Conservation (phyloP, 108 stramenopile genomes). For the Fragilariopsis cylindrus region DNA sequence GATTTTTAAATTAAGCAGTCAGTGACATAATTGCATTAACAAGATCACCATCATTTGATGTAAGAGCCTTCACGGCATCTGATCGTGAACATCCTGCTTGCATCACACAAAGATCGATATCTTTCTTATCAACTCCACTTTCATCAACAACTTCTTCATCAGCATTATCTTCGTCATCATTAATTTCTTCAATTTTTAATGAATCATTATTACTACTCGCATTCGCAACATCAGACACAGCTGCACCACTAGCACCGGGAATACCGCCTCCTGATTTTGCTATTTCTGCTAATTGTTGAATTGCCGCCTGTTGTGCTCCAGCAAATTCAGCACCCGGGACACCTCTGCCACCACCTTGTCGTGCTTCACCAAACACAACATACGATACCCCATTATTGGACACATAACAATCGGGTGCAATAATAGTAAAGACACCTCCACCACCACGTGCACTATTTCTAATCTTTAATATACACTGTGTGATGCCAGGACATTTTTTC, state of each 20-base stretch:
- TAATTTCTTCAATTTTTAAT: constrained; percentile 26
- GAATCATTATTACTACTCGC: constrained; percentile 30
- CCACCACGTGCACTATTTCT: constrained; percentile 43
- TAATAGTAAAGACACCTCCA: constrained; percentile 85
- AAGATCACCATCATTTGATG: constrained; percentile 92
- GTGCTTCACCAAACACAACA: constrained; percentile 96
- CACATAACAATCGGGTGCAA: constrained; percentile 76
- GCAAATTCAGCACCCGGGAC: constrained; percentile 14
- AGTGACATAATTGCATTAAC: constrained; percentile 98
- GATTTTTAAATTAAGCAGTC: constrained; percentile 37
- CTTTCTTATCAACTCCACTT: constrained; percentile 90
- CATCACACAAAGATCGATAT: constrained; percentile 92
- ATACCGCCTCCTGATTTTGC: constrained; percentile 31
- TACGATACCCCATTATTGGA: constrained; percentile 89
- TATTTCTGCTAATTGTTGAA: constrained; percentile 48
- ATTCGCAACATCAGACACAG: neutral
- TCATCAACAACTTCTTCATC: constrained; percentile 85
- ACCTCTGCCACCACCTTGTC: constrained; percentile 43
- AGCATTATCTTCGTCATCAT: neutral
- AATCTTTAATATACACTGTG: constrained; percentile 93
- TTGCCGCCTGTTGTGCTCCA: constrained; percentile 67
- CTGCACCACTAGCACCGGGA: constrained; percentile 50
- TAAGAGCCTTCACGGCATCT: constrained; percentile 90
- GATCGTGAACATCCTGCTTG: constrained; percentile 85
- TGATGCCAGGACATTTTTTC: constrained; percentile 81